Evolutionary conservation across 192 early-diverging fungal genomes (phyloP).

Genomic region (Pilobolus umbonatus): DNA sequence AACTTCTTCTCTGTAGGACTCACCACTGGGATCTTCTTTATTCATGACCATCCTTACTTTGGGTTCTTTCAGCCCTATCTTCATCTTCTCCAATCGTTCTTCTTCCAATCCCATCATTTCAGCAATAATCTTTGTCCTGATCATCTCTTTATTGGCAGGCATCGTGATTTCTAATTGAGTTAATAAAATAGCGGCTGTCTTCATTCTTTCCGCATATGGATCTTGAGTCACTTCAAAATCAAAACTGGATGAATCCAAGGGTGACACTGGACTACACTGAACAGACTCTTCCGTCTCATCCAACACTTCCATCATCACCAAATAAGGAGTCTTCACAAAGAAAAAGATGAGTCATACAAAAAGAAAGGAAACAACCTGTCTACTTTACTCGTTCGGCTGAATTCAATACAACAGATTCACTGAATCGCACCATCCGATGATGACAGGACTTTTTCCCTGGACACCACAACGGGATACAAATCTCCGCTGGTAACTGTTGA

Average conservation of each 20-base stretch:
- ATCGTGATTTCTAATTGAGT: constrained; percentile 80
- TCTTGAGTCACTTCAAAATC: constrained; percentile 30
- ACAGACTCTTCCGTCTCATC: constrained; percentile 46
- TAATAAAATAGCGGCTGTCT: constrained; percentile 92
- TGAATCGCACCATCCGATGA: constrained; percentile 86
- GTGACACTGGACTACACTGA: background rate
- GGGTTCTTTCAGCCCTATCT: constrained; percentile 59
- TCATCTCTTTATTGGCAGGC: constrained; percentile 64
- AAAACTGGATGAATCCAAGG: constrained; percentile 2
- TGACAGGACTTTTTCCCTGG: constrained; percentile 58
- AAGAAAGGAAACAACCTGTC: background rate
- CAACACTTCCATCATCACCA: constrained; percentile 84
- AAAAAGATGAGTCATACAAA: background rate
- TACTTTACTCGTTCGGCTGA: constrained; percentile 81
- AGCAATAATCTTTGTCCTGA: constrained; percentile 80
- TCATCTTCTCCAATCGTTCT: constrained; percentile 65
- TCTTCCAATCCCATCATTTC: constrained; percentile 97
- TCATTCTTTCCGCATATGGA: constrained; percentile 81
- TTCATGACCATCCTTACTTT: constrained; percentile 25
- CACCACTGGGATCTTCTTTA: constrained; percentile 64
- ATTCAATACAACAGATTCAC: constrained; percentile 92
- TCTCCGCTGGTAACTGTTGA: constrained; percentile 86
- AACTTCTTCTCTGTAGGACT: background rate
- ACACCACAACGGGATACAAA: constrained; percentile 95
- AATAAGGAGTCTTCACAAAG: constrained; percentile 69